Conservation (phyloP, 2,329 filamentous ascomycete species). For the Nemania sp. region DNA sequence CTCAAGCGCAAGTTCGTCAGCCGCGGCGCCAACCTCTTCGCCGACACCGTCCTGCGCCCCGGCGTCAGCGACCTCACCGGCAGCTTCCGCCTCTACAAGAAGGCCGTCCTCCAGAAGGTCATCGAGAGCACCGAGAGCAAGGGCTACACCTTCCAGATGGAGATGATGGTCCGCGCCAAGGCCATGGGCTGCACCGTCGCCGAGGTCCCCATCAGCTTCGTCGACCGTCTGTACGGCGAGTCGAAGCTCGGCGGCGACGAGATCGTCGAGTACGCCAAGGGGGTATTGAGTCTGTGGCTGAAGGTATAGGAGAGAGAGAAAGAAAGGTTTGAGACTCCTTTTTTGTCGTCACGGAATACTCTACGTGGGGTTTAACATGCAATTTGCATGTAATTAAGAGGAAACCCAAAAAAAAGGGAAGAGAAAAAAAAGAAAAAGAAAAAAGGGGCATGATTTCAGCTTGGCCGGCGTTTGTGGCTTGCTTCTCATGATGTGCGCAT, state of each 20-base stretch:
- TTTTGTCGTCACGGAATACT: conserved; percentile 1
- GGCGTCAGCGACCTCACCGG: conserved; percentile 96
- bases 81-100: conserved; percentile 94
- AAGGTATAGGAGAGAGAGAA: conserved; percentile 61
- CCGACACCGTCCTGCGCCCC: conserved; percentile 89
- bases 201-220: conserved; percentile 95
- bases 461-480: conserved; percentile 33
- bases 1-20: conserved; percentile 85
- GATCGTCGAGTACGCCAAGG: conserved; percentile 95
- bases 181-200: conserved; percentile 92
- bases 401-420: no score
- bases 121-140: conserved; percentile 92
- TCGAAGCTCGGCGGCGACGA: conserved; percentile 93
- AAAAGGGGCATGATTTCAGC: conserved; percentile 19
- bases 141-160: conserved; percentile 99
- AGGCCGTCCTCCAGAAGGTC: conserved; percentile 82
- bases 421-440: conserved; percentile 12
- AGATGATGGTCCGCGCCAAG: conserved; percentile 98
- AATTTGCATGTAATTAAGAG: no score
- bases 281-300: conserved; percentile 76
- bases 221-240: conserved; percentile 93
- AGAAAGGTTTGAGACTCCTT: no score
- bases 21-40: conserved; percentile 90
- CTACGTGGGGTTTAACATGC: conserved; percentile 8
- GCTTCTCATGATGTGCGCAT: conserved; percentile 28